These are phyloP conservation scores for Sporothrix sp. DNA, from an alignment of 2,329 filamentous ascomycete species.

Conservation along the genomic window DNA sequence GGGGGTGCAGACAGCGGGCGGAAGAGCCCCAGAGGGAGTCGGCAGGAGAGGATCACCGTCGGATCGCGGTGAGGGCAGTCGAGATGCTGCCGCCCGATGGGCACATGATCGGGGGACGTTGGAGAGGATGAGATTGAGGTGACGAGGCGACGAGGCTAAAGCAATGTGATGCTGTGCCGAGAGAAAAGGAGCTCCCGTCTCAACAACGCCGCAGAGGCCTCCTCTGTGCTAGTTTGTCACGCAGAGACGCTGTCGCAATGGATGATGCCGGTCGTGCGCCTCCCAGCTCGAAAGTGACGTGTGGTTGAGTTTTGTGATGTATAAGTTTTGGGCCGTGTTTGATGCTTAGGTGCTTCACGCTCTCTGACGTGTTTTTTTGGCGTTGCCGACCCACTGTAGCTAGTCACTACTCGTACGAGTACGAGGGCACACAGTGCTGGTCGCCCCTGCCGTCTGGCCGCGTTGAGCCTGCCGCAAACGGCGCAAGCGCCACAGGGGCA, in stretches of 20 bases:
- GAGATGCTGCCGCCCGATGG: constrained; percentile 6
- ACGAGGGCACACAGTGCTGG: background rate
- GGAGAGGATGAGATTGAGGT: no score
- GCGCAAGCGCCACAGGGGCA: no score
- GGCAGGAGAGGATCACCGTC: constrained; percentile 1
- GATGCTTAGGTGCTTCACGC: background rate
- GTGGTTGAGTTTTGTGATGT: background rate
- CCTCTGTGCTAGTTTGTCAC: no score
- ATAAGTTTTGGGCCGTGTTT: background rate
- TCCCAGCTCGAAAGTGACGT: no score
- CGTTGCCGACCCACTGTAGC: background rate
- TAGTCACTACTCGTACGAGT: background rate
- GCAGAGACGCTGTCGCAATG: no score
- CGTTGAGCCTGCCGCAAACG: background rate
- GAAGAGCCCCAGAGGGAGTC: no score
- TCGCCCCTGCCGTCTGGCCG: background rate
- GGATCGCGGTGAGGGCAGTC: background rate
- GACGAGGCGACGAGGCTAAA: background rate
- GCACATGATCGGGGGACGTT: constrained; percentile 7
- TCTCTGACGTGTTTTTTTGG: constrained; percentile 2
- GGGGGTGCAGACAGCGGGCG: no score
- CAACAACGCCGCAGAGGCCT: no score
- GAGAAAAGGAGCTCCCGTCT: no score
- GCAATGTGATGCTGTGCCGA: background rate
- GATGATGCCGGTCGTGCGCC: no score